Evolutionary conservation across 768 basidiomycete genomes (phyloP), one percentile per base, ranked within the genome.

Genomic region (Plicaturopsis crispa): DNA sequence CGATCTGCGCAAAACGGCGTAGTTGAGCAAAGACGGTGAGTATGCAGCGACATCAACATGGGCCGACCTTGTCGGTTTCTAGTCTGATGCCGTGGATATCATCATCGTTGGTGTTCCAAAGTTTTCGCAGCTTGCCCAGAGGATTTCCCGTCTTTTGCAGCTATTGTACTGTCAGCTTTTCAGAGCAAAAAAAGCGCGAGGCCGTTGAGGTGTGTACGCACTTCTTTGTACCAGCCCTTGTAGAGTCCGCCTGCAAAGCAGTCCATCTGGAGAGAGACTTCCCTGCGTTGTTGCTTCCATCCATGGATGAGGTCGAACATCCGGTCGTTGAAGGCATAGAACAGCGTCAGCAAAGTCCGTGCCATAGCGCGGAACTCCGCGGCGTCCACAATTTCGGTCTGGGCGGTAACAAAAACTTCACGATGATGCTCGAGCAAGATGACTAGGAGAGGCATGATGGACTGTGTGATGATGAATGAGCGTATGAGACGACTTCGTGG

Each of bases 241-340:
- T 49, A 54, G 21, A 54, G 37, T 5, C 52, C 52, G 1, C 48
- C 47, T 6, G 44, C 38, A 24, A 48, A 54, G 31, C 32, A 50
- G 24, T 48, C 36, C 8, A 51, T 31, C 11, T 50, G 47, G 18
- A 35, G 44, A 3, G 22, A 33, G 4, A 48, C 40, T 21, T 54
- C 52, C 5, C 48, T 42, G 1, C 52, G 46, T 24, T 54, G 52
- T 38, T 54, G 52, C 18, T 48, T 47, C 52, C 52, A 54, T 10
- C 41, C 38, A 39, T 51, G 33, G 19, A 31, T 33, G 5, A 54
- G 36, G 3, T 36, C 48, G 33, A 42, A 38, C 12, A 51, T 42
- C n/a, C 52, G 48, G 3, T 39, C 38, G 26, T 48, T 37, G 20
- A 54, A 45, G 5, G 50, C 48, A 5, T 39, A 18, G 22, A 50